phyloP scores from a whole-genome alignment of 2,329 filamentous ascomycete species.

The Torrubiella hemipterigena region DNA sequence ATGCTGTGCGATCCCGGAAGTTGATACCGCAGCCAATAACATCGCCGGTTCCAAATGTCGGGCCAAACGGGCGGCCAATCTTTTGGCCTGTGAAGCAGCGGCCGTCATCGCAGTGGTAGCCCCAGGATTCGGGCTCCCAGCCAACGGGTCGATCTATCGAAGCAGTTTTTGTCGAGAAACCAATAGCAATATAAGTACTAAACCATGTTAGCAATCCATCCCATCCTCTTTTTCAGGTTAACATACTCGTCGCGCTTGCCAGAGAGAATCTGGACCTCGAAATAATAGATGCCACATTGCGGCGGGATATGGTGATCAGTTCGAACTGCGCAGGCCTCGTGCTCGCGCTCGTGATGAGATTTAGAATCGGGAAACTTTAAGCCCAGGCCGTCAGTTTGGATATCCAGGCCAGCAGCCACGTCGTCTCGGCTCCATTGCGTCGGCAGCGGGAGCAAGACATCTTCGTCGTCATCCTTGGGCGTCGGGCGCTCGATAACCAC shows the following conservation, averaged over 20 bases:
- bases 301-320: conserved; percentile 78
- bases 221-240: background rate
- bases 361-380: conserved; percentile 46
- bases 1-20: conserved; percentile 50
- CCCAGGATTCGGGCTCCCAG: conserved; percentile 58
- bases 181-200: conserved; percentile 50
- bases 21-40: conserved; percentile 55
- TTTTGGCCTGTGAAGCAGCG: conserved; percentile 46
- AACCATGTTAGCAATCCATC: conserved; percentile 1
- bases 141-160: conserved; percentile 46
- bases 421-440: conserved; percentile 73
- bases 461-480: conserved; percentile 45
- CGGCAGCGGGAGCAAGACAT: conserved; percentile 55
- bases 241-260: conserved; percentile 45
- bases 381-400: conserved; percentile 62
- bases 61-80: conserved; percentile 44
- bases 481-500: conserved; percentile 72
- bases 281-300: conserved; percentile 92
- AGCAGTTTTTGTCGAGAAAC: conserved; percentile 44
- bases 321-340: conserved; percentile 73
- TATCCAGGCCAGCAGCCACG: conserved; percentile 60
- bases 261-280: conserved; percentile 50
- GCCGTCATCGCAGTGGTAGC: conserved; percentile 58
- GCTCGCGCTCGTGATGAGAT: conserved; percentile 37
- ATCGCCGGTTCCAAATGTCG: conserved; percentile 42